Evolutionary conservation across 2,329 filamentous ascomycete species (phyloP).

Genomic region (Ilyonectria destructans): DNA sequence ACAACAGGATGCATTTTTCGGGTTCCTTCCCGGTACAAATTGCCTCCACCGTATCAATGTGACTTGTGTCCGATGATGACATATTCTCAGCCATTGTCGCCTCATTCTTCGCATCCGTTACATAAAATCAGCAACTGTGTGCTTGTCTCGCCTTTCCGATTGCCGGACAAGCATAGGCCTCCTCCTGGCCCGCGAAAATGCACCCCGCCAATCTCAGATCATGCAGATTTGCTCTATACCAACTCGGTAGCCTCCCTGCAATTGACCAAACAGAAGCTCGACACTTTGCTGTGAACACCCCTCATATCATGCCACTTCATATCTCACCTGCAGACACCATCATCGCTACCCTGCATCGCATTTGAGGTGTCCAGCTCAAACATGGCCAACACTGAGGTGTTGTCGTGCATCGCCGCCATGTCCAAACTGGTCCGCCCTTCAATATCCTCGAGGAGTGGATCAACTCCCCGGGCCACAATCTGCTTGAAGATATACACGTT

Average conservation of each 20-base stretch:
- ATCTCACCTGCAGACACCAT: not conserved
- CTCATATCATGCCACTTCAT: constrained; percentile 10
- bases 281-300: constrained; percentile 5
- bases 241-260: constrained; percentile 11
- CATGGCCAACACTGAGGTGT: constrained; percentile 24
- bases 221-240: constrained; percentile 40
- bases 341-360: too few relatives aligned
- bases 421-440: constrained; percentile 36
- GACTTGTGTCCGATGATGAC: not conserved
- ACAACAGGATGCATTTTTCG: not conserved
- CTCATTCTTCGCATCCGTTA: not conserved
- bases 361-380: constrained; percentile 26
- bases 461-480: constrained; percentile 26
- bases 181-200: constrained; percentile 25
- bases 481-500: constrained; percentile 14
- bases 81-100: not conserved
- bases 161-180: too few relatives aligned
- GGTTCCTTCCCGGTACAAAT: not conserved
- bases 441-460: constrained; percentile 35
- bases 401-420: constrained; percentile 22
- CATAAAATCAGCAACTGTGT: not conserved
- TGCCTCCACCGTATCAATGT: not conserved
- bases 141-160: constrained; percentile 18
- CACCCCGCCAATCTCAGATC: constrained; percentile 43
- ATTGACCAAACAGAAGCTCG: constrained; percentile 32